A percentile compares a stretch with the other conserved stretches of the same genome.
Evolutionary conservation across 768 basidiomycete genomes (phyloP).

Genomic region (Saitozyma sp.): DNA sequence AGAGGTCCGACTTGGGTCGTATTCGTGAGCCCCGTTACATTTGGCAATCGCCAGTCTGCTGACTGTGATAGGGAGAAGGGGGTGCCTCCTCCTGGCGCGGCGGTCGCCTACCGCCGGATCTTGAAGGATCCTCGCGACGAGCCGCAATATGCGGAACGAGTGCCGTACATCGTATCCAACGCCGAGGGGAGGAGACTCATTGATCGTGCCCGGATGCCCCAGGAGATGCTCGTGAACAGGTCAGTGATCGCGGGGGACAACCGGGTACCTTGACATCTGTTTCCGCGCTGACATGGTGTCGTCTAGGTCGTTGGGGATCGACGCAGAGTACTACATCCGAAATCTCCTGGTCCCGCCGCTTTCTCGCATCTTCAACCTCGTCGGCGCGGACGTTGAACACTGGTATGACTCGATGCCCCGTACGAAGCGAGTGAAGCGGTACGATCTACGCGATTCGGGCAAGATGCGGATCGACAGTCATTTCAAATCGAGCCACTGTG

Average conservation of each 20-base stretch:
- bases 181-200: conserved; percentile 67
- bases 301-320: conserved; percentile 68
- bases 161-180: conserved; percentile 79
- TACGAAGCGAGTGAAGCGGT: conserved; percentile 55
- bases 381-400: conserved; percentile 78
- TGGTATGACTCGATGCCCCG: conserved; percentile 91
- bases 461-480: conserved; percentile 68
- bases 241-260: conserved; percentile 47
- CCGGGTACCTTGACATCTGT: background rate
- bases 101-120: conserved; percentile 75
- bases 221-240: conserved; percentile 68
- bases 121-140: conserved; percentile 76
- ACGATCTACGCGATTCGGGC: conserved; percentile 21
- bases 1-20: conserved; percentile 88
- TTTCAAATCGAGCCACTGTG: conserved; percentile 69
- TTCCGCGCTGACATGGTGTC: background rate
- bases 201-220: conserved; percentile 72
- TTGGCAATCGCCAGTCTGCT: background rate
- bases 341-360: conserved; percentile 84
- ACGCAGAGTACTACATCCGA: conserved; percentile 84
- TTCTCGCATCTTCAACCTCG: conserved; percentile 83
- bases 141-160: conserved; percentile 86
- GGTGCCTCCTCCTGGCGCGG: conserved; percentile 86
- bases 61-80: conserved; percentile 65
- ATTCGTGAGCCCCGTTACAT: conserved; percentile 63